Conservation (phyloP, 2,329 filamentous ascomycete species). For the Nemania serpens region DNA sequence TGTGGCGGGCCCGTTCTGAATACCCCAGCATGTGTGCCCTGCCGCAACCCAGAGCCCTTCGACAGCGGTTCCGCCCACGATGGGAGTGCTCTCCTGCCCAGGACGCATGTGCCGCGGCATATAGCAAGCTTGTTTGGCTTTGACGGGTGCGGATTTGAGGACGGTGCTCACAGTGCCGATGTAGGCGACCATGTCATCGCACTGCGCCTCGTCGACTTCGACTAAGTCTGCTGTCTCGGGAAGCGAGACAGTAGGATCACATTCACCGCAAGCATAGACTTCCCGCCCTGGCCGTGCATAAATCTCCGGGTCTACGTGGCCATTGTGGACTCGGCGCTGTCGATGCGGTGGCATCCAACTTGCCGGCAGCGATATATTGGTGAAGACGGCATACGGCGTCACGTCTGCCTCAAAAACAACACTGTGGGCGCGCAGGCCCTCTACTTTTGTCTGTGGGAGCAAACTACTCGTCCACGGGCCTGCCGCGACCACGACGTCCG, state of each 20-base stretch:
- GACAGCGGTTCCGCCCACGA: constrained; percentile 76
- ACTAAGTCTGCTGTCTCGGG: constrained; percentile 79
- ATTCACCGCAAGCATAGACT: constrained; percentile 91
- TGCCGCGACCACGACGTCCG: constrained; percentile 60
- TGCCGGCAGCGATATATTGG: constrained; percentile 75
- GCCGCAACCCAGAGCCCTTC: constrained; percentile 80
- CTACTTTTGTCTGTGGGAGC: constrained; percentile 61
- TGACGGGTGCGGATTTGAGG: constrained; percentile 70
- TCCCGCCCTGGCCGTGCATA: constrained; percentile 89
- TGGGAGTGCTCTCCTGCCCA: constrained; percentile 67
- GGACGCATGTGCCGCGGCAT: constrained; percentile 74
- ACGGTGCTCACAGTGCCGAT: constrained; percentile 68
- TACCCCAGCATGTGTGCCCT: constrained; percentile 97
- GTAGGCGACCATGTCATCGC: constrained; percentile 84
- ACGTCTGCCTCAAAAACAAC: constrained; percentile 69
- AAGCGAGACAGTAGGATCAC: constrained; percentile 74
- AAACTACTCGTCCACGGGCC: constrained; percentile 67
- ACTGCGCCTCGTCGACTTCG: constrained; percentile 72
- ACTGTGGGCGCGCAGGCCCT: constrained; percentile 65
- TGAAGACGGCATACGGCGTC: constrained; percentile 81
- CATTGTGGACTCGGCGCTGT: constrained; percentile 56
- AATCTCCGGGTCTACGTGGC: constrained; percentile 83
- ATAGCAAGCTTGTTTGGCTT: constrained; percentile 87
- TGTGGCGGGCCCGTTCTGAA: constrained; percentile 92
- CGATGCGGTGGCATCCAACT: constrained; percentile 63